Conservation (phyloP, 495 filamentous ascomycete genomes). For the Podospora conica region DNA sequence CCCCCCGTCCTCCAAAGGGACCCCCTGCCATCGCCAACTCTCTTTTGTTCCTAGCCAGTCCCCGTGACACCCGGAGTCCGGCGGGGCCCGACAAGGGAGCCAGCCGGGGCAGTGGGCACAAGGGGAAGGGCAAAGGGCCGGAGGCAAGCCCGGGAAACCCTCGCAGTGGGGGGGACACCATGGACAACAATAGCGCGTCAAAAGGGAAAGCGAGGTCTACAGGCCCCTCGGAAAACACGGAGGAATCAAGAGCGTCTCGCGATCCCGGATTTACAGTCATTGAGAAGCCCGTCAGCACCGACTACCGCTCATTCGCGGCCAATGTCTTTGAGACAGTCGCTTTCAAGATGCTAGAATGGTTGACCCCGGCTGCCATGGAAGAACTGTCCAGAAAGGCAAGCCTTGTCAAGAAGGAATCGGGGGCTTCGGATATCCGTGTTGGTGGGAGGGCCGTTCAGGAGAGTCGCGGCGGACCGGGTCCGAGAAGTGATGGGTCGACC, state of each 20-base stretch:
- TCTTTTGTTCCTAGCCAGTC: slow-evolving; percentile 31
- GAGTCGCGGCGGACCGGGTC: background rate
- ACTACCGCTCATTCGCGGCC: slow-evolving; percentile 79
- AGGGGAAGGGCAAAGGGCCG: background rate
- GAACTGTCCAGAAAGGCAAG: slow-evolving; percentile 32
- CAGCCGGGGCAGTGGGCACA: slow-evolving; percentile 5
- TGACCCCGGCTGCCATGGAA: slow-evolving; percentile 49
- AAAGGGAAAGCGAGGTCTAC: background rate
- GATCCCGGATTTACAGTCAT: slow-evolving; percentile 22
- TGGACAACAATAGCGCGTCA: background rate
- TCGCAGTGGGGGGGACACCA: background rate
- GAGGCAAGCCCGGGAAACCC: background rate
- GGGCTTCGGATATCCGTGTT: background rate
- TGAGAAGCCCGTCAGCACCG: slow-evolving; percentile 55
- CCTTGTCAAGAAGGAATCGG: slow-evolving; percentile 7
- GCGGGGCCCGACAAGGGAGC: background rate
- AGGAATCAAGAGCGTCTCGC: slow-evolving; percentile 3
- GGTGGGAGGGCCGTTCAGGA: background rate
- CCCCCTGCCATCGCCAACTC: slow-evolving; percentile 35
- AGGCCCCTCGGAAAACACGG: background rate
- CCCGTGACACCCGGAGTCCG: slow-evolving; percentile 15
- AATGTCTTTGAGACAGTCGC: slow-evolving; percentile 73
- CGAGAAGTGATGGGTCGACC: background rate
- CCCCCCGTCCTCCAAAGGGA: slow-evolving; percentile 32
- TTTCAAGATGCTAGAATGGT: slow-evolving; percentile 75